phyloP scores from a whole-genome alignment of 139 green algal genomes.

The Marvania coccoides region DNA sequence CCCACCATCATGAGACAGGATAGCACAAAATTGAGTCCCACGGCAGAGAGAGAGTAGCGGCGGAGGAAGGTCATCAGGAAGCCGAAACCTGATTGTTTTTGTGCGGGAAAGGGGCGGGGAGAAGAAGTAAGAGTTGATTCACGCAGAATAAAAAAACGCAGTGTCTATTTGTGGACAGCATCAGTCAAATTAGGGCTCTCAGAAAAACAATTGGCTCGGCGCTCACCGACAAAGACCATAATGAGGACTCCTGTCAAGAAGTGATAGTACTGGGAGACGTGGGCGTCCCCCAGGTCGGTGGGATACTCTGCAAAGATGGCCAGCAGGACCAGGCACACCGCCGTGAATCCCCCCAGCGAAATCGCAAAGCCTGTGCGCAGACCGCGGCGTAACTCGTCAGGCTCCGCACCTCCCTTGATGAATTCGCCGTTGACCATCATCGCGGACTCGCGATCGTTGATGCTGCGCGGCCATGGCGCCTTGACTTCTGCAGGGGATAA shows the following conservation, averaged over 20 bases:
- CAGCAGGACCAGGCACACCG: constrained; percentile 6
- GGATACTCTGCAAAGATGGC: constrained; percentile 3
- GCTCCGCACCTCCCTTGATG: too few relatives aligned
- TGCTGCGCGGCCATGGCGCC: too few relatives aligned
- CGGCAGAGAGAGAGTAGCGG: constrained; percentile 41
- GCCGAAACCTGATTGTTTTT: constrained; percentile 26
- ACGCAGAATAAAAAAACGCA: too few relatives aligned
- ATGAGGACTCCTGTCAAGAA: constrained; percentile 17
- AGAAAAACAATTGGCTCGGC: not conserved
- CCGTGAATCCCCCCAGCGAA: not conserved
- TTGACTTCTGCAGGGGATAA: too few relatives aligned
- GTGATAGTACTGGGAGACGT: constrained; percentile 28
- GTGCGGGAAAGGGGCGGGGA: not conserved
- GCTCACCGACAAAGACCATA: constrained; percentile 45
- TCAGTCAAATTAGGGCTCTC: not conserved
- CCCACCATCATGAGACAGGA: constrained; percentile 44
- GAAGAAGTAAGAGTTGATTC: too few relatives aligned
- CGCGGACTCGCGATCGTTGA: too few relatives aligned
- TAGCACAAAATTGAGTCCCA: constrained; percentile 49
- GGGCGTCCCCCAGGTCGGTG: not conserved
- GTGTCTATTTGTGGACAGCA: too few relatives aligned
- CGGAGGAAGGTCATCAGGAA: constrained; percentile 61
- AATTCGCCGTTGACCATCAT: too few relatives aligned
- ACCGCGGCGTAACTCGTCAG: too few relatives aligned
- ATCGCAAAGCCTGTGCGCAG: not conserved